Evolutionary conservation across 768 basidiomycete genomes (phyloP), one percentile per base, ranked within the genome.

Genomic region (Pisolithus marmoratus): DNA sequence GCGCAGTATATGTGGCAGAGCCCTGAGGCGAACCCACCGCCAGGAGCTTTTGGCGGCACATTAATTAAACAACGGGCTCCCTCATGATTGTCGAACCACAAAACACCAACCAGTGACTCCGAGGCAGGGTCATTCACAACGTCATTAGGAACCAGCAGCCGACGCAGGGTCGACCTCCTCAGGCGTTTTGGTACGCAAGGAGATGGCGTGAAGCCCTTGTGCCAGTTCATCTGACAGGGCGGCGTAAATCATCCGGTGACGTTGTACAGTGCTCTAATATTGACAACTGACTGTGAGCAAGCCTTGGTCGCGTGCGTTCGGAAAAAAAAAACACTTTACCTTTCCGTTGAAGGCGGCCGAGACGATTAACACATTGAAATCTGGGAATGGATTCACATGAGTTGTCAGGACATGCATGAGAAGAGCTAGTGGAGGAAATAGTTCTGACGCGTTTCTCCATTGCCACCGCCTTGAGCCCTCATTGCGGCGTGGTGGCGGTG

Each of bases 401-500:
- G 38, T 64, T 51, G 63, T 63, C 58, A 60, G 58, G 5, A 29
- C 23, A 24, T n/a, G 46, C 50, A 27, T 50, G 34, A 50, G 52
- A 51, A 53, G 50, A 50, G 46, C 24, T 46, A 50, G 52, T 50
- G 40, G 43, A 58, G 60, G 54, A 46, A 55, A 58, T 49, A 36
- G 52, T 46, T 79, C 86, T 60, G 76, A 93, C 90, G 90, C 45
- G 91, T 88, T 76, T 92, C 90, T 52, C 83, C 84, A 62, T 75
- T 82, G 41, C 78, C 80, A 57, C 79, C 82, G 50, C 76, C 80
- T 66, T 81, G 74, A 41, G 75, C 83, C 64, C 79, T 78, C 90
- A 93, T 93, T 44, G 90, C 75, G 51, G 78, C 77, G 70, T 93
- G 90, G 72, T 92, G 86, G 62, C 86, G 80, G 69, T 93, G 90